Conservation (phyloP, 495 filamentous ascomycete genomes). For the Penicillium psychrofluorescens region DNA sequence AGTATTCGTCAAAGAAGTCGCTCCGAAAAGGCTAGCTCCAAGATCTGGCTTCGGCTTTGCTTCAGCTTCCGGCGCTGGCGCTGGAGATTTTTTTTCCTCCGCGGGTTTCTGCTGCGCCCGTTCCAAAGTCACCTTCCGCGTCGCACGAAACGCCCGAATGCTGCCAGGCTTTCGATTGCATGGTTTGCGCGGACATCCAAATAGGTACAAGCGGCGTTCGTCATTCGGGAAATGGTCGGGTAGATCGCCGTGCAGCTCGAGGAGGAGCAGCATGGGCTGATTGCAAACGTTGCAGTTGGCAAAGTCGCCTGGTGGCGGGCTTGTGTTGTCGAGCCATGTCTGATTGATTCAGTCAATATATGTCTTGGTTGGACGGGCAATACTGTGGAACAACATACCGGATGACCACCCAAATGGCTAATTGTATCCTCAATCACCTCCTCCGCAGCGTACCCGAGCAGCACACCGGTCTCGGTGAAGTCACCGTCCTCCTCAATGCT, state of each 20-base stretch:
- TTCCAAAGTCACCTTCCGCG: conserved; percentile 36
- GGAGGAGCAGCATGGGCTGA: conserved; percentile 69
- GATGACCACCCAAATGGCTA: conserved; percentile 79
- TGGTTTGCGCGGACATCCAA: conserved; percentile 66
- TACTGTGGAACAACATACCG: conserved; percentile 49
- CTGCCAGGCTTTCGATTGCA: conserved; percentile 81
- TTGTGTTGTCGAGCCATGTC: conserved; percentile 70
- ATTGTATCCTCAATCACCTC: conserved; percentile 78
- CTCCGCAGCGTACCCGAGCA: conserved; percentile 83
- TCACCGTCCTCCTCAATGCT: conserved; percentile 58
- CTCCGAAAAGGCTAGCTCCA: conserved; percentile 49
- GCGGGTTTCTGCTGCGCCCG: conserved; percentile 13
- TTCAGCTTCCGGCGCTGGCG: conserved; percentile 14
- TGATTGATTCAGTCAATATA: conserved; percentile 22
- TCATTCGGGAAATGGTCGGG: conserved; percentile 78
- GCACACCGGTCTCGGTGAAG: conserved; percentile 79
- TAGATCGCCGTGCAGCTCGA: conserved; percentile 88
- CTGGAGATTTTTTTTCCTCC: conserved; percentile 27
- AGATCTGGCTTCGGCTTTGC: conserved; percentile 42
- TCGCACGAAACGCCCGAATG: conserved; percentile 61
- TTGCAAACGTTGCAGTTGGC: conserved; percentile 89
- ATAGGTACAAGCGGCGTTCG: conserved; percentile 80
- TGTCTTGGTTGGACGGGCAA: neutral
- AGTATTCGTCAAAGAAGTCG: conserved; percentile 32
- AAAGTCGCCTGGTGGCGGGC: conserved; percentile 67